A percentile compares a stretch with the other conserved stretches of the same genome.
phyloP scores from a whole-genome alignment of 148 eudicot species.

The Amaranthus hypochondriacus region DNA sequence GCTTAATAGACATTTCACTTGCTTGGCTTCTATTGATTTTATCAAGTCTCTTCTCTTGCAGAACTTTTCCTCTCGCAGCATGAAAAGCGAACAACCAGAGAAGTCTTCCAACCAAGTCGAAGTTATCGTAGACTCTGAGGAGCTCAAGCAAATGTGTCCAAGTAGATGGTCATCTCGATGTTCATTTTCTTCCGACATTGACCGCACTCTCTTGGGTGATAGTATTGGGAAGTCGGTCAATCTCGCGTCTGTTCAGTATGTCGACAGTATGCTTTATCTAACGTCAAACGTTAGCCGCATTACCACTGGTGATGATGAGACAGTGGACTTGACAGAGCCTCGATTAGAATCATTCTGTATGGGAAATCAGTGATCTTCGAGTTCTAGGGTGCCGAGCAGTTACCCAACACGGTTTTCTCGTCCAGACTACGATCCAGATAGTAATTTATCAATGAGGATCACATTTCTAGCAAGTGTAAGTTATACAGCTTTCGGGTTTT shows the following conservation, averaged over 20 bases:
- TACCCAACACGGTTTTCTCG: not conserved
- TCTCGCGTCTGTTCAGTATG: constrained; percentile 25
- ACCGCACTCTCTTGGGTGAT: constrained; percentile 27
- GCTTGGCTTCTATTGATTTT: no score
- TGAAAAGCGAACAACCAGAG: constrained; percentile 21
- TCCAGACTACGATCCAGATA: not conserved
- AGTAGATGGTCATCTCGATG: constrained; percentile 33
- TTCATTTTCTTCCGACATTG: constrained; percentile 32
- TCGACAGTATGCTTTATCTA: constrained; percentile 32
- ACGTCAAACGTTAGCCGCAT: constrained; percentile 30
- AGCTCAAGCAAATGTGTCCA: constrained; percentile 42
- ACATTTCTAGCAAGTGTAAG: not conserved
- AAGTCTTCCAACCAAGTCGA: constrained; percentile 23
- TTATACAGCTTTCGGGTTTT: not conserved
- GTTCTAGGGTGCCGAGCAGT: not conserved
- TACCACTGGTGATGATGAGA: constrained; percentile 31
- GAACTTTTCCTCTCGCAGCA: constrained; percentile 33
- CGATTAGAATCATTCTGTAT: constrained; percentile 61
- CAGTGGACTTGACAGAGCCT: constrained; percentile 73
- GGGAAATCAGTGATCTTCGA: constrained; percentile 13
- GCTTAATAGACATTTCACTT: no score
- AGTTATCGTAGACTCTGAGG: constrained; percentile 40
- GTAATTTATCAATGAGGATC: not conserved
- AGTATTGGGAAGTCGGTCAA: constrained; percentile 27
- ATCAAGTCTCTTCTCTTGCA: constrained; percentile 15